Conservation (phyloP, 352 stramenopile genomes). For the Globisporangium yorkense region DNA sequence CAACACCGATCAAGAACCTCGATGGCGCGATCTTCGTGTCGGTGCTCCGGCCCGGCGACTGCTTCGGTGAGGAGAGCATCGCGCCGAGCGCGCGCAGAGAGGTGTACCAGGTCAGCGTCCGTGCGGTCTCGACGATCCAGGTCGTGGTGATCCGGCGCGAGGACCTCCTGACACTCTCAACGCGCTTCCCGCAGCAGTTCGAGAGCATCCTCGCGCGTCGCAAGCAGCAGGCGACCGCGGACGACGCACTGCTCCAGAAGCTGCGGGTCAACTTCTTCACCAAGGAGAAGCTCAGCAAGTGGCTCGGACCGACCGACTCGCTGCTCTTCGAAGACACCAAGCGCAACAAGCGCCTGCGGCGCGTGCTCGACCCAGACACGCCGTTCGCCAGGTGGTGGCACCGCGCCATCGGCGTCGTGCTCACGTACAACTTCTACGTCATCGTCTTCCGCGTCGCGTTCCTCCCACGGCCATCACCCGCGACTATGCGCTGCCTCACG, state of each 20-base stretch:
- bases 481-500: constrained; percentile 23
- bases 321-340: constrained; percentile 33
- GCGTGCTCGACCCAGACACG: constrained; percentile 36
- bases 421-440: constrained; percentile 52
- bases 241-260: constrained; percentile 18
- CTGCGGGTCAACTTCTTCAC: constrained; percentile 42
- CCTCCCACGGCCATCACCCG: constrained; percentile 20
- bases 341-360: background rate
- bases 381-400: constrained; percentile 50
- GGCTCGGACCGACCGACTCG: constrained; percentile 38
- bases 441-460: constrained; percentile 50
- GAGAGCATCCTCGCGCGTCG: constrained; percentile 15
- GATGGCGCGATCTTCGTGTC: constrained; percentile 32
- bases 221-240: constrained; percentile 8
- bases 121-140: constrained; percentile 43
- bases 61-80: constrained; percentile 62
- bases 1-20: background rate
- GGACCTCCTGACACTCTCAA: constrained; percentile 34
- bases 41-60: constrained; percentile 47
- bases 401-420: constrained; percentile 34
- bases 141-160: constrained; percentile 35
- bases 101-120: constrained; percentile 51
- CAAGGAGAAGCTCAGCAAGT: constrained; percentile 40
- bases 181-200: constrained; percentile 37
- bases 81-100: constrained; percentile 14